phyloP scores from a whole-genome alignment of 768 basidiomycete species.

The Pholiota molesta region DNA sequence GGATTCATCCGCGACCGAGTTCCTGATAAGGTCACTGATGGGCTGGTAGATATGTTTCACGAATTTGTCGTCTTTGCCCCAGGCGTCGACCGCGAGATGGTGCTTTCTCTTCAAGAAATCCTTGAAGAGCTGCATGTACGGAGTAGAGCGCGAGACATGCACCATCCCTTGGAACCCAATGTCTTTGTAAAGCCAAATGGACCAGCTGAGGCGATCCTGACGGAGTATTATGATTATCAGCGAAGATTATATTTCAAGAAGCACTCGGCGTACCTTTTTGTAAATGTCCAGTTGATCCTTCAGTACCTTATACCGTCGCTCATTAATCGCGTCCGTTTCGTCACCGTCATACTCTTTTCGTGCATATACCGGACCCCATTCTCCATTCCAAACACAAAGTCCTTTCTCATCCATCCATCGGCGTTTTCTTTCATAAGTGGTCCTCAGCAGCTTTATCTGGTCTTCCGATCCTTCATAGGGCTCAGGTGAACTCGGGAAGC shows the following conservation, averaged over 20 bases:
- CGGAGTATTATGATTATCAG: neutral
- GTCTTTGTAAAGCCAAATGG: constrained; percentile 88
- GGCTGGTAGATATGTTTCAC: constrained; percentile 68
- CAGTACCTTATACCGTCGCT: constrained; percentile 62
- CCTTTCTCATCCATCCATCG: constrained; percentile 72
- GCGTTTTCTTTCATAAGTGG: constrained; percentile 70
- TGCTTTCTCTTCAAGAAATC: constrained; percentile 77
- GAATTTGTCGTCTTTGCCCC: constrained; percentile 69
- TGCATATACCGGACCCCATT: constrained; percentile 85
- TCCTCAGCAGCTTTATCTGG: constrained; percentile 51
- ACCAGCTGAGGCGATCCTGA: constrained; percentile 71
- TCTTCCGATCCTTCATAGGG: constrained; percentile 54
- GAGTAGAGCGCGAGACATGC: constrained; percentile 63
- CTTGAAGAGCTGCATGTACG: constrained; percentile 70
- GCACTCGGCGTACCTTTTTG: constrained; percentile 45
- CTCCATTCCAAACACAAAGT: constrained; percentile 80
- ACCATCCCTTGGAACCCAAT: constrained; percentile 87
- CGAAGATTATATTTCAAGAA: neutral
- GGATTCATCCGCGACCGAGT: constrained; percentile 48
- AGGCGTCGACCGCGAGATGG: constrained; percentile 72
- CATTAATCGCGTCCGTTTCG: constrained; percentile 69
- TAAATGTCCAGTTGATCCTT: constrained; percentile 77
- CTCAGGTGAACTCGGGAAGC: constrained; percentile 70
- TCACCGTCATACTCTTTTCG: constrained; percentile 61
- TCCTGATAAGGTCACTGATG: constrained; percentile 59